Percentiles rank a stretch among this genome's conserved stretches.
These are phyloP conservation scores for Boletus sp. DNA, from an alignment of 768 basidiomycete species.

Conservation along the genomic window DNA sequence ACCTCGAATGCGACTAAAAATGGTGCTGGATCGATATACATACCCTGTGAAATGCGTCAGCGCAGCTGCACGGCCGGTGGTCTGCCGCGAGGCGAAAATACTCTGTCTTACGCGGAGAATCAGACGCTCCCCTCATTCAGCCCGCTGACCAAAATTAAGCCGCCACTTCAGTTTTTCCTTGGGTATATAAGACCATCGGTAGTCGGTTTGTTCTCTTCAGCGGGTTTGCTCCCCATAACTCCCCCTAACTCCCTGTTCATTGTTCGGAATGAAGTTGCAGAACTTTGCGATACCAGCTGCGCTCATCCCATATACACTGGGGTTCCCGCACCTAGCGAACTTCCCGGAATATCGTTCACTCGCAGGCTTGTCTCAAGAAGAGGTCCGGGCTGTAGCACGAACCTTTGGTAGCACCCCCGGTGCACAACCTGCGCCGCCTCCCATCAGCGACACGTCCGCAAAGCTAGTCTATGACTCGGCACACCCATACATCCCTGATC, in stretches of 20 bases:
- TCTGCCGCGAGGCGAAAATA: background rate
- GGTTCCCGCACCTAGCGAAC: constrained; percentile 12
- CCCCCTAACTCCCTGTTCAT: background rate
- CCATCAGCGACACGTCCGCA: constrained; percentile 23
- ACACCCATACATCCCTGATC: constrained; percentile 15
- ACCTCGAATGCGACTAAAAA: background rate
- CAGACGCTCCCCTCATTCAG: background rate
- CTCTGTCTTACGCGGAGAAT: too few relatives aligned
- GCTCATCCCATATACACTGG: constrained; percentile 7
- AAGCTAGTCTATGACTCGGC: constrained; percentile 18
- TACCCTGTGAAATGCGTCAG: background rate
- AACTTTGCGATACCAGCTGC: background rate
- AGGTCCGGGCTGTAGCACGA: constrained; percentile 11
- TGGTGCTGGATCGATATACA: background rate
- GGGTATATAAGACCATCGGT: background rate
- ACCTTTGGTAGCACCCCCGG: constrained; percentile 18
- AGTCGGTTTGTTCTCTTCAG: background rate
- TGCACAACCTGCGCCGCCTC: constrained; percentile 20
- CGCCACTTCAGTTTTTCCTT: background rate
- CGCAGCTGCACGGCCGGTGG: background rate
- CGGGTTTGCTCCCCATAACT: too few relatives aligned
- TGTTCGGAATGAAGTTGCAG: constrained; percentile 8
- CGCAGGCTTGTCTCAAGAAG: constrained; percentile 12
- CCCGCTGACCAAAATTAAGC: background rate
- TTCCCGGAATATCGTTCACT: constrained; percentile 22